Base-by-base conservation (phyloP, 2,329 filamentous ascomycete species). In the Trichoderma breve region DNA sequence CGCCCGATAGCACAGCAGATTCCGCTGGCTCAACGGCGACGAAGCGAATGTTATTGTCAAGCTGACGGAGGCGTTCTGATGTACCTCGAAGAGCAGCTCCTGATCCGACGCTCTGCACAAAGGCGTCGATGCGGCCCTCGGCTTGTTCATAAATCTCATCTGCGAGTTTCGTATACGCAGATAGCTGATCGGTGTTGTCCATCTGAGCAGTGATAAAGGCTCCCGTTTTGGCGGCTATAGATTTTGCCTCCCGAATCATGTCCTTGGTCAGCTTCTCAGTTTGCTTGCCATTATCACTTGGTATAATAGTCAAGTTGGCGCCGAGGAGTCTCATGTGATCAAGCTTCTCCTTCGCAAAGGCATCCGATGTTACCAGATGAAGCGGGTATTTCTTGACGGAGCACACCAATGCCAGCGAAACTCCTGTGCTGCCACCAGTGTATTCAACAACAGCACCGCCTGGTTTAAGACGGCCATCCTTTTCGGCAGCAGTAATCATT, bases 361-460 rank as follows among this genome's bases (percentile, higher is more conserved):
- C 68, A 24, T 70, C 68, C 7, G 68, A 70, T n/a, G 58, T 70
- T 2, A 70, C 58, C 18, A 70, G 43, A 30, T 70, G 68, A 30
- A 70, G 57, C 3, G 68, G 8, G 6, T 70, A 51, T 8, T 39
- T 55, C 47, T 70, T 70, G 15, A 70, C 68, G 9, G 68, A 51
- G 55, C 68, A 64, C 2, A 70, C n/a, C 11, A 70, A 39, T 3
- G 68, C 68, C 6, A 70, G 34, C 3, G 68, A 70, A 2, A 70
- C 68, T 2, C 68, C 68, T 18, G 68, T 70, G 21, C 68, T 70
- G 3, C 68, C 58, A 7, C 68, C 68, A 21, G 68, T 64, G 24
- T 70, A 70, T 43, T 70, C 68, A 14, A 70, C 68, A 30, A 70
- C 68, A n/a, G 39, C 43, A 21, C 68, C 68, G 18, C 68, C 68